Evolutionary conservation across 331 rosid species (phyloP), one percentile per base, ranked within the genome.

Genomic region (Quercus lobata): DNA sequence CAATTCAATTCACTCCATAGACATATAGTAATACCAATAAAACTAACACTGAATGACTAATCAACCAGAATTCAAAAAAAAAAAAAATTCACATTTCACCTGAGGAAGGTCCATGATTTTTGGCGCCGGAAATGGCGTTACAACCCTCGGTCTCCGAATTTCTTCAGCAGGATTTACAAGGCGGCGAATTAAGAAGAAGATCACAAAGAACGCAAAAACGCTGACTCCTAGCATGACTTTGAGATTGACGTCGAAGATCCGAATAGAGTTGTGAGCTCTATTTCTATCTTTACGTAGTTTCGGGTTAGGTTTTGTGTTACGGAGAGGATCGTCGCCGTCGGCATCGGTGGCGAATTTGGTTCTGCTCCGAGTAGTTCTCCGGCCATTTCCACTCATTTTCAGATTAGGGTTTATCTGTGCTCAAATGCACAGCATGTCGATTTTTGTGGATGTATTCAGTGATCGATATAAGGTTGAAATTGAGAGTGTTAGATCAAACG

Each of bases 31-130:
- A 76, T 78, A 49, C 25, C 65, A 29, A 29, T 11, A 7, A 34
- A 1, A 41, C 49, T 41, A 74, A 16, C n/a, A 49, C 30, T 70
- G 30, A 60, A 8, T 49, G 55, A 49, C 55, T 49, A 49, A 11
- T 11, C 15, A 49, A 49, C 5, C 55, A 7, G 15, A 57, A 41
- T 41, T 3, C 1, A 27, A 57, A 19, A 25, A 32, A 12, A 55
- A 11, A 41, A 1, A 37, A 61, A 79, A 76, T 1, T 32, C 6
- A 57, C 69, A 30, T 14, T 58, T 77, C 17, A 93, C 99, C 98
- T 93, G 98, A 87, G 92, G 91, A 73, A 96, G 98, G 87, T 96
- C 93, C 88, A 86, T 89, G 68, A 93, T 75, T 88, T 90, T 96
- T 0, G 98, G 91, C 58, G 98, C 92, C 6, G 97, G 98, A 82